A percentile compares a stretch with the other conserved stretches of the same genome.
Conservation (phyloP, 192 early-diverging fungal genomes). For the Pilobolus umbonatus region DNA sequence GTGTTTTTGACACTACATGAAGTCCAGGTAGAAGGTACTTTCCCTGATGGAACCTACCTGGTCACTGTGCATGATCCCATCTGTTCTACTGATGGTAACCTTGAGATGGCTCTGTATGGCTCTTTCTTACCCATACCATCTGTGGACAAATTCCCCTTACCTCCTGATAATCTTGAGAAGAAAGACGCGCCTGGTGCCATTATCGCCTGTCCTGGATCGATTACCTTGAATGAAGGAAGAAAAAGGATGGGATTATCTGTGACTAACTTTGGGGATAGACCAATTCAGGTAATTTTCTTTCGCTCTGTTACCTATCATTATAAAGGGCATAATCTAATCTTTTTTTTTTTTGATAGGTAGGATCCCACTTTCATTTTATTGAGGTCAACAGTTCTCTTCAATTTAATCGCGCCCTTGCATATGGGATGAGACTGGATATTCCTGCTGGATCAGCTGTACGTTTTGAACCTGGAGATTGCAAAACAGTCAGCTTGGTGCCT, state of each 20-base stretch:
- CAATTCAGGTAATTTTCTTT: constrained; percentile 60
- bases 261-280: constrained; percentile 91
- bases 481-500: constrained; percentile 74
- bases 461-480: constrained; percentile 94
- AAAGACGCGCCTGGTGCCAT: constrained; percentile 57
- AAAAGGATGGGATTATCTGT: constrained; percentile 64
- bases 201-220: constrained; percentile 56
- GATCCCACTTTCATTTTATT: constrained; percentile 96
- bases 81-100: constrained; percentile 73
- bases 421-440: constrained; percentile 87
- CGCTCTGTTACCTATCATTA: neutral
- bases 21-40: constrained; percentile 91
- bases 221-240: constrained; percentile 77
- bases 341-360: constrained; percentile 27
- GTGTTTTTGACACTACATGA: constrained; percentile 69
- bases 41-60: constrained; percentile 89
- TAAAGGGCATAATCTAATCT: neutral
- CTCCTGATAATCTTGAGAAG: constrained; percentile 36
- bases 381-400: constrained; percentile 77
- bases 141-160: constrained; percentile 40
- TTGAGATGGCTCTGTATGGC: constrained; percentile 83
- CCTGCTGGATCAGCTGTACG: constrained; percentile 91
- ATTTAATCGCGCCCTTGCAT: constrained; percentile 82
- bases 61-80: constrained; percentile 94
- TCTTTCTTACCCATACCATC: constrained; percentile 75